phyloP scores from a whole-genome alignment of 164 flowering plant species.

The Piper betle region DNA sequence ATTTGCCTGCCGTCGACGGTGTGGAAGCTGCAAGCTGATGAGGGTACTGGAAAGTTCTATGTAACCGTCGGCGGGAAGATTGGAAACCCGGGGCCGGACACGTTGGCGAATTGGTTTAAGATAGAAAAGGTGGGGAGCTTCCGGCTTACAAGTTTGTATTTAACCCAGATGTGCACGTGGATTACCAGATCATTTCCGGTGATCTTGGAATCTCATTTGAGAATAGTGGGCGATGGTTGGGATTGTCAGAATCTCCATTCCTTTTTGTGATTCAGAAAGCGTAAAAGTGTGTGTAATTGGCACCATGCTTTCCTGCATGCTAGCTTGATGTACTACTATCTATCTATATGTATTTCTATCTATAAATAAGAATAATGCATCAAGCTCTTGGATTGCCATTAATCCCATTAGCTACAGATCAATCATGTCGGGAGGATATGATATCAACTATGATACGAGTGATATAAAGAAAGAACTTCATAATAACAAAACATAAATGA shows the following conservation, averaged over 20 bases:
- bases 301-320: too few species aligned
- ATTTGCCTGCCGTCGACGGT: conserved; percentile 18
- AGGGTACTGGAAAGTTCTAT: conserved; percentile 4
- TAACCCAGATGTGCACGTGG: conserved; percentile 23
- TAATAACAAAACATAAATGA: too few species aligned
- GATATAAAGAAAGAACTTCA: too few species aligned
- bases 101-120: conserved; percentile 18
- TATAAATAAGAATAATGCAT: too few species aligned
- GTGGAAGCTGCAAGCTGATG: conserved; percentile 11
- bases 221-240: conserved; percentile 25
- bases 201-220: conserved; percentile 24
- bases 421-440: too few species aligned
- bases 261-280: conserved; percentile 20
- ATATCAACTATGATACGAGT: too few species aligned
- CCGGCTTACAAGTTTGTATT: conserved; percentile 24
- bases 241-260: conserved; percentile 19
- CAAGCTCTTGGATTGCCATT: too few species aligned
- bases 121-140: conserved; percentile 5
- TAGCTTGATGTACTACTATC: too few species aligned
- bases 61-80: conserved; percentile 14
- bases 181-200: conserved; percentile 24
- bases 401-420: too few species aligned
- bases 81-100: conserved; percentile 20
- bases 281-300: too few species aligned
- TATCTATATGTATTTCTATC: too few species aligned